Evolutionary conservation across 179 eudicot genomes (phyloP), one percentile per base, ranked within the genome.

Genomic region (Silene vulgaris): DNA sequence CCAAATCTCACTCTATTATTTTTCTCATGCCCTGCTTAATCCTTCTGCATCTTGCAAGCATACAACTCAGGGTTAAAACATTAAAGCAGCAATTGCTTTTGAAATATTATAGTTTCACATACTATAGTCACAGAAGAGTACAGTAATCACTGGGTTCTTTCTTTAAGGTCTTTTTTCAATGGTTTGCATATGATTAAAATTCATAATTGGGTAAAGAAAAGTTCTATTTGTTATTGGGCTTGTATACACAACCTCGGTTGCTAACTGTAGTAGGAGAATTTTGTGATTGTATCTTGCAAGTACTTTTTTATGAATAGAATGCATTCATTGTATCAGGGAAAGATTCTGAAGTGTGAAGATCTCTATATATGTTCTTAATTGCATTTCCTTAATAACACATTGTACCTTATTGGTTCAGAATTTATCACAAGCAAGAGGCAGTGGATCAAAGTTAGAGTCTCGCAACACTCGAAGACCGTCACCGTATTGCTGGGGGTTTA

Each of bases 401-500:
- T 79, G 32, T 23, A 23, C 76, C 29, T 70, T 59, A 9, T 30
- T 69, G 63, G 23, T 83, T 76, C 86, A 95, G 98, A 94, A 84
- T 77, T 83, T 90, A 76, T 87, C 98, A 74, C 96, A 91, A 89
- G 87, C 81, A 29, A 88, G 90, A 76, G 87, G 91, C 65, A 76
- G 78, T 76, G 90, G 91, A 56, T 82, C 96, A 30, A 87, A 82
- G 77, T 69, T 82, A 71, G 98, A 94, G 61, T 74, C 91, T 68
- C 89, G 94, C 9, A 92, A 85, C 77, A 28, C 62, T 72, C 84
- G 97, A 75, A 87, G 94, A 76, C 88, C 93, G 59, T 83, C 91
- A 30, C 82, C 75, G 19, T 30, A 87, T 94, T 78, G 92, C 88
- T 69, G 96, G 96, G 69, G 98, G 98, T 62, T 82, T 94, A 82